These are phyloP conservation scores for Samsoniella hepiali DNA, from an alignment of 2,329 filamentous ascomycete genomes.

Conservation along the genomic window DNA sequence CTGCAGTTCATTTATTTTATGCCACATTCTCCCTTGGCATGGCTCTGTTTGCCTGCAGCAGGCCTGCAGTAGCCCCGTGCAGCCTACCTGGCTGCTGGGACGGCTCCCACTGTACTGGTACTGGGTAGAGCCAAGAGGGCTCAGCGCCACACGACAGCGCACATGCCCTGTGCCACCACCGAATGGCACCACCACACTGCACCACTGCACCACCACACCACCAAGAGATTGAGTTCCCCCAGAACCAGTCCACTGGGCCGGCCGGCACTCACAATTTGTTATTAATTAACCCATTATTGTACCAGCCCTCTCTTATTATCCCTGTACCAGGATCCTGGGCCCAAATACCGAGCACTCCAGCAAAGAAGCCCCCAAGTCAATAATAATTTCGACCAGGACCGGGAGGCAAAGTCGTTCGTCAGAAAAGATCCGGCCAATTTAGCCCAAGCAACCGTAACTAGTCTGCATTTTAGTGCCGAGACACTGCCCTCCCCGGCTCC, in stretches of 20 bases:
- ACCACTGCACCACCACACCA: neutral
- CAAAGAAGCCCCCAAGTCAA: neutral
- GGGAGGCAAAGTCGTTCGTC: neutral
- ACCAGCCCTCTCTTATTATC: too few species aligned
- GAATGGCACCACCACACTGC: neutral
- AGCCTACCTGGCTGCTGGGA: constrained; percentile 1
- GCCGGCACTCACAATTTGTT: neutral
- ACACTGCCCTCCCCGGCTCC: constrained; percentile 8
- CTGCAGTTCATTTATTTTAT: neutral
- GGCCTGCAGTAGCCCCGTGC: constrained; percentile 1
- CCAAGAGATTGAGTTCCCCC: constrained; percentile 5
- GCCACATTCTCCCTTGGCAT: neutral
- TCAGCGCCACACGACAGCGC: neutral
- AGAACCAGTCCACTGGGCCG: constrained; percentile 14
- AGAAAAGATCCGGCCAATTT: neutral
- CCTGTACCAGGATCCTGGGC: too few species aligned
- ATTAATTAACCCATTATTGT: neutral
- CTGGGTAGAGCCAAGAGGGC: neutral
- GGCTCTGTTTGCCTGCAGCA: constrained; percentile 8
- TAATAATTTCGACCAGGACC: neutral
- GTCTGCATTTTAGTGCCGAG: neutral
- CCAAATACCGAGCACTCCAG: too few species aligned
- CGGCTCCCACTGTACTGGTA: neutral
- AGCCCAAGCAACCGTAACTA: neutral
- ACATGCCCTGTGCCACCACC: neutral